Conservation (phyloP, 495 filamentous ascomycete species). For the Penicillium canariense region DNA sequence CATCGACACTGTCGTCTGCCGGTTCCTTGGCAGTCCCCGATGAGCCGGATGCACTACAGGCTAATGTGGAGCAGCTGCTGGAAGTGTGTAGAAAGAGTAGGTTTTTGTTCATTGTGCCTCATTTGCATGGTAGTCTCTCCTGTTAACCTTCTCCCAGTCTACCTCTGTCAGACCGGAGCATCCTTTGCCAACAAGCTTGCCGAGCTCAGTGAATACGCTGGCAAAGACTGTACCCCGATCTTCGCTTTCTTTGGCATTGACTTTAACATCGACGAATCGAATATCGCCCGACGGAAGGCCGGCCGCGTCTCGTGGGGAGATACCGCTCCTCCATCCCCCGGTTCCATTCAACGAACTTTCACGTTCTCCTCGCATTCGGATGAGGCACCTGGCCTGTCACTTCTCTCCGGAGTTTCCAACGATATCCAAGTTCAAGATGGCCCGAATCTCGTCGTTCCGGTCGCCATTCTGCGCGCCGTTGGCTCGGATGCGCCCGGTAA, state of each 20-base stretch:
- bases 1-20: constrained; percentile 24
- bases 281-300: constrained; percentile 36
- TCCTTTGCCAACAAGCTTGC: constrained; percentile 69
- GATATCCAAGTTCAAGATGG: constrained; percentile 69
- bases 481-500: constrained; percentile 25
- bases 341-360: constrained; percentile 40
- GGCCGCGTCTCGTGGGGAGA: constrained; percentile 40
- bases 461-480: constrained; percentile 60
- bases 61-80: constrained; percentile 49
- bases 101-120: constrained; percentile 19
- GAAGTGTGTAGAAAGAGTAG: constrained; percentile 55
- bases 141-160: constrained; percentile 49
- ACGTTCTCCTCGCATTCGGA: constrained; percentile 49
- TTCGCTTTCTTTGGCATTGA: constrained; percentile 74
- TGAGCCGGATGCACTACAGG: constrained; percentile 49
- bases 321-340: constrained; percentile 31
- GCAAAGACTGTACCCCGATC: constrained; percentile 63
- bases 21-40: constrained; percentile 34
- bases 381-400: constrained; percentile 62
- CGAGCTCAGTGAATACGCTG: constrained; percentile 62
- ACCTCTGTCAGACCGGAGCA: constrained; percentile 66
- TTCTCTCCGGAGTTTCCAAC: constrained; percentile 65
- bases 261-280: constrained; percentile 30
- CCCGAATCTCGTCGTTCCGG: constrained; percentile 71
- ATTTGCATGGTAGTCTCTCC: not conserved